phyloP scores from a whole-genome alignment of 2,329 filamentous ascomycete genomes.

The Aschersonia sp. region DNA sequence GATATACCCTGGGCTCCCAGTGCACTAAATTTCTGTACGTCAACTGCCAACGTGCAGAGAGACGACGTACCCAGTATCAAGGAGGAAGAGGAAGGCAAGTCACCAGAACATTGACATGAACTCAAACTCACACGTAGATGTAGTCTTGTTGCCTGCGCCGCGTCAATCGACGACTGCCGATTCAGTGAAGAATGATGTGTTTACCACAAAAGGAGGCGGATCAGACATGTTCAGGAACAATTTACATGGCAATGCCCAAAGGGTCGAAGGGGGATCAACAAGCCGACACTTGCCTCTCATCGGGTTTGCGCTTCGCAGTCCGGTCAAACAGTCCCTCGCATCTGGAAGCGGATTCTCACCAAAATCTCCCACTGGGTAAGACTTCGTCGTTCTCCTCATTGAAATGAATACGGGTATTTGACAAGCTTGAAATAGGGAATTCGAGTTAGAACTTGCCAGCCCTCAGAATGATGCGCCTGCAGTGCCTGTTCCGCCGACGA shows the following conservation, averaged over 20 bases:
- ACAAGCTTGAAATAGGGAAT: neutral
- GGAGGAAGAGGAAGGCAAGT: neutral
- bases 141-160: neutral
- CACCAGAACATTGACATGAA: neutral
- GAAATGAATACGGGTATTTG: neutral
- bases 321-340: slow-evolving; percentile 1
- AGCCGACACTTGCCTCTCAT: neutral
- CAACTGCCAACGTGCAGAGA: neutral
- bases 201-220: neutral
- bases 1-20: neutral
- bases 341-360: neutral
- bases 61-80: slow-evolving; percentile 1
- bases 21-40: neutral
- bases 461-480: neutral
- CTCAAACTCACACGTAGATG: neutral
- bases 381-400: neutral
- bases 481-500: neutral
- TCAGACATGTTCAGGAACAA: neutral
- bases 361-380: neutral
- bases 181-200: neutral
- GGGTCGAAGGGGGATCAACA: neutral
- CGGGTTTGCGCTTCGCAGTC: slow-evolving; percentile 1
- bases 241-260: no score
- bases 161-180: neutral
- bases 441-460: neutral